Evolutionary conservation across 163 green algal genomes (phyloP).

Genomic region (Picocystis sp.): DNA sequence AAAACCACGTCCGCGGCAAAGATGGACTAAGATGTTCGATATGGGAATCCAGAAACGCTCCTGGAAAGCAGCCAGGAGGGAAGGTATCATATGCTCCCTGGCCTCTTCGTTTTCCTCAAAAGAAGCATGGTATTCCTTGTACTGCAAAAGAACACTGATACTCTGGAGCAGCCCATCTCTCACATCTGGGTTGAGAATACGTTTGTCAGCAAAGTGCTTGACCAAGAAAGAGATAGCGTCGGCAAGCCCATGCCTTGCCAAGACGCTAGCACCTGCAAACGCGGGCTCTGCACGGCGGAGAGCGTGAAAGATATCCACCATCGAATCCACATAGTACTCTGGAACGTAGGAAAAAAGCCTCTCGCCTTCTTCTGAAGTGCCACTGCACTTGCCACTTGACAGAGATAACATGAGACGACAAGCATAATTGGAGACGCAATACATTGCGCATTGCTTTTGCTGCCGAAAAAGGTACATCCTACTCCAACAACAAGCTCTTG

Average conservation of each 20-base stretch:
- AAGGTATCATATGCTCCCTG: conserved; percentile 24
- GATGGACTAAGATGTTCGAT: conserved; percentile 34
- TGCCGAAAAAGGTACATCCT: neutral
- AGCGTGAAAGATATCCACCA: conserved; percentile 37
- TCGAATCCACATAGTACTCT: conserved; percentile 39
- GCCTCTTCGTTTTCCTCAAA: conserved; percentile 35
- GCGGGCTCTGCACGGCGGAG: conserved; percentile 25
- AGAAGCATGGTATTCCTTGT: conserved; percentile 30
- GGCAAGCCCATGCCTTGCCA: conserved; percentile 1
- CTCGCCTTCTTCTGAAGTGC: neutral
- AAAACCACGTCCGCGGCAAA: conserved; percentile 31
- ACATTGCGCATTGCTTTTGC: too few species aligned
- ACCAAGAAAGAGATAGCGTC: conserved; percentile 23
- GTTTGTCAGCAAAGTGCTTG: conserved; percentile 25
- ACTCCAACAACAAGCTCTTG: conserved; percentile 28
- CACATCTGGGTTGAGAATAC: conserved; percentile 45
- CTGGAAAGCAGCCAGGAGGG: conserved; percentile 43
- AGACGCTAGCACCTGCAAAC: conserved; percentile 1
- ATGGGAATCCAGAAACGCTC: conserved; percentile 50
- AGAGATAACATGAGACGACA: too few species aligned
- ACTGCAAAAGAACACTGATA: conserved; percentile 33
- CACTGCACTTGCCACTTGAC: too few species aligned
- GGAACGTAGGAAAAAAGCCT: conserved; percentile 45
- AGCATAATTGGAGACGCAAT: too few species aligned
- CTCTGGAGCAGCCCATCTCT: conserved; percentile 36